Conservation (phyloP, 2,329 filamentous ascomycete genomes). For the Nannizzia gypsea region DNA sequence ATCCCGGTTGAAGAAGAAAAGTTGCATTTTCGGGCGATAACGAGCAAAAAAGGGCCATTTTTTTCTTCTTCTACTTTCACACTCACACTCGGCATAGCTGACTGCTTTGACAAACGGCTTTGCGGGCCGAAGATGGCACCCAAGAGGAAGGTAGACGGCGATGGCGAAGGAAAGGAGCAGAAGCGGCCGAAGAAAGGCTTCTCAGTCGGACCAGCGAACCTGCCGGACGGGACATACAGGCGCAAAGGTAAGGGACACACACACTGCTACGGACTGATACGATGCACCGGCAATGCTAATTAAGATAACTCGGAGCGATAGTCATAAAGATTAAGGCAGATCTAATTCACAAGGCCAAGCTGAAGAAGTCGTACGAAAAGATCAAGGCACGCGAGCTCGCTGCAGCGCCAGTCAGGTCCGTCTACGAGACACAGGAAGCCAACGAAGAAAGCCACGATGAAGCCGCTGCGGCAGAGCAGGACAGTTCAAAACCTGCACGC, state of each 20-base stretch:
- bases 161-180: conserved; percentile 4
- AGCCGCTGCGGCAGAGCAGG: conserved; percentile 13
- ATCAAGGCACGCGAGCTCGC: conserved; percentile 53
- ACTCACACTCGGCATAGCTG: no score
- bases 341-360: conserved; percentile 81
- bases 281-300: background rate
- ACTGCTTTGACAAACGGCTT: background rate
- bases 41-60: no score
- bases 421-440: conserved; percentile 23
- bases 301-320: conserved; percentile 24
- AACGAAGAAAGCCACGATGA: conserved; percentile 21
- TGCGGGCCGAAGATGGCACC: conserved; percentile 10
- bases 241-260: conserved; percentile 51
- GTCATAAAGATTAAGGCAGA: conserved; percentile 81
- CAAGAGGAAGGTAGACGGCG: conserved; percentile 14
- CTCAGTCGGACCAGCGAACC: conserved; percentile 73
- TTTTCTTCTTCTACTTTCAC: background rate
- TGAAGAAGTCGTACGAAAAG: conserved; percentile 87
- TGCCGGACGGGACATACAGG: conserved; percentile 79
- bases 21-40: background rate
- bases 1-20: background rate
- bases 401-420: conserved; percentile 22
- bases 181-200: conserved; percentile 55
- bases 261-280: background rate
- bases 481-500: conserved; percentile 20